These are phyloP conservation scores for Blastobotrys petasosporus DNA, from an alignment of 1,139 yeast species.

Conservation along the genomic window DNA sequence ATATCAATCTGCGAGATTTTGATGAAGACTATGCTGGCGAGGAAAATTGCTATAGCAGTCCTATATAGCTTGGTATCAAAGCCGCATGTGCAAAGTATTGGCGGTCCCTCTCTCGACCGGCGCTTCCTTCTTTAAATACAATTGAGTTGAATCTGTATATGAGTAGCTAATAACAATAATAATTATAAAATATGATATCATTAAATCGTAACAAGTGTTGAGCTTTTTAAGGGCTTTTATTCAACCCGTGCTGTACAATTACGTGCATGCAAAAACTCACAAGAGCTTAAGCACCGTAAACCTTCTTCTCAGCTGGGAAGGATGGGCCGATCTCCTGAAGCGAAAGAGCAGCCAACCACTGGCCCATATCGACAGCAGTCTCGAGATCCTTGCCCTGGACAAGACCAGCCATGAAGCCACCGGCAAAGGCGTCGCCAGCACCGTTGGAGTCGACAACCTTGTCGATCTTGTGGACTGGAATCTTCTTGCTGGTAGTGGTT, in stretches of 20 bases:
- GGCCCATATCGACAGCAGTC: conserved; percentile 75
- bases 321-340: conserved; percentile 93
- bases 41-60: too few species aligned
- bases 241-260: neutral
- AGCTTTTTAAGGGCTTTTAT: neutral
- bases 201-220: neutral
- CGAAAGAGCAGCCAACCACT: conserved; percentile 92
- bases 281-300: conserved; percentile 32
- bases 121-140: too few species aligned
- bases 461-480: conserved; percentile 64
- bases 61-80: too few species aligned
- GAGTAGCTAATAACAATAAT: neutral
- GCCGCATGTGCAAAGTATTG: too few species aligned
- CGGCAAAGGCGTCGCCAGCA: conserved; percentile 99
- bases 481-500: conserved; percentile 45
- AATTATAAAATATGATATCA: neutral
- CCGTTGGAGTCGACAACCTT: conserved; percentile 91
- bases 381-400: conserved; percentile 62
- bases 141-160: conserved; percentile 1
- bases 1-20: too few species aligned
- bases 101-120: too few species aligned
- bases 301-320: conserved; percentile 76
- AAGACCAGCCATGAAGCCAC: conserved; percentile 89
- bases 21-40: too few species aligned
- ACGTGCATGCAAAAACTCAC: too few species aligned